These are phyloP conservation scores for Penicillium chermesinum DNA, from an alignment of 495 filamentous ascomycete genomes.

Conservation along the genomic window DNA sequence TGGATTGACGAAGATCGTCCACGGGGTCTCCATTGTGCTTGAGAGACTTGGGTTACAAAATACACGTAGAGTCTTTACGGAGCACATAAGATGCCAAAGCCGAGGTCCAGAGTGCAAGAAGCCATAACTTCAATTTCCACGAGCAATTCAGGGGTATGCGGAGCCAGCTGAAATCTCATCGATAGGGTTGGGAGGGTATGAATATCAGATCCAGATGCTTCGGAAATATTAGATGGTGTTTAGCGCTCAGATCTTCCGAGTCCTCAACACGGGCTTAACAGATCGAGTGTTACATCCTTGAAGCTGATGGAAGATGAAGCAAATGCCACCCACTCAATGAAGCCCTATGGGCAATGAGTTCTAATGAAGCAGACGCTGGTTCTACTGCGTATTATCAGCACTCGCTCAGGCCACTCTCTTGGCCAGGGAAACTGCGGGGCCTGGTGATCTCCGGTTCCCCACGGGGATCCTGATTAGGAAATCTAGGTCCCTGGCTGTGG, in stretches of 20 bases:
- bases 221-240: no score
- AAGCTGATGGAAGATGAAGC: not conserved
- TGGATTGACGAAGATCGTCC: slow-evolving; percentile 38
- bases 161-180: no score
- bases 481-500: not conserved
- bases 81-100: not conserved
- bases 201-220: no score
- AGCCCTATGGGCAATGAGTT: not conserved
- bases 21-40: slow-evolving; percentile 4
- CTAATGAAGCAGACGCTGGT: not conserved
- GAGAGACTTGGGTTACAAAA: not conserved
- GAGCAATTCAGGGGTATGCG: no score
- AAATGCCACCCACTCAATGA: not conserved
- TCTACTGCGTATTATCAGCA: not conserved
- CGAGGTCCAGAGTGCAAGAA: not conserved
- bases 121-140: not conserved
- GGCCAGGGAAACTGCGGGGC: not conserved
- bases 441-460: not conserved
- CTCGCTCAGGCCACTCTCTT: not conserved
- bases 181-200: no score
- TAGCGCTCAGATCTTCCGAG: no score
- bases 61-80: not conserved
- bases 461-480: not conserved
- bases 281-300: not conserved
- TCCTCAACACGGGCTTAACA: no score